phyloP scores from a whole-genome alignment of 768 basidiomycete genomes.

The Suillus tomentosus region DNA sequence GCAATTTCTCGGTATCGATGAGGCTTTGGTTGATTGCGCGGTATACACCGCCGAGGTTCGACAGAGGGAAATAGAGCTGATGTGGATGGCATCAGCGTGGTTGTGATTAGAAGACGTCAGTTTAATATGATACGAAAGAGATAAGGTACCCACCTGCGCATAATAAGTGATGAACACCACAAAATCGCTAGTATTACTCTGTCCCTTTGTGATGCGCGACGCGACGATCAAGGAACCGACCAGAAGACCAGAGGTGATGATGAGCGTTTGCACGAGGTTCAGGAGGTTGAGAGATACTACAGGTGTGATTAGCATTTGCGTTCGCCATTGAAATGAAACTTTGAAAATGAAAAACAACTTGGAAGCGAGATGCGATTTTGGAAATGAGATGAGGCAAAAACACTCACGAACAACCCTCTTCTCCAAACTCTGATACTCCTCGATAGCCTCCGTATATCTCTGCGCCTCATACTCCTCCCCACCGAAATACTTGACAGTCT shows the following conservation, averaged over 20 bases:
- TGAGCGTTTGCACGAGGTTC: constrained; percentile 79
- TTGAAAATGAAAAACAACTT: neutral
- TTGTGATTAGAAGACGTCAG: constrained; percentile 6
- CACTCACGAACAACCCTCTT: constrained; percentile 70
- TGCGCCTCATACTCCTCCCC: constrained; percentile 78
- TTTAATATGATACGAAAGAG: neutral
- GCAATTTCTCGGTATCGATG: constrained; percentile 82
- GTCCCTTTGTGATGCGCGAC: constrained; percentile 57
- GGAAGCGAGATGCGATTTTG: neutral
- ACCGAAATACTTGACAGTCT: constrained; percentile 89
- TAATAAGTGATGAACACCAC: constrained; percentile 84
- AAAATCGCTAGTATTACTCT: constrained; percentile 59
- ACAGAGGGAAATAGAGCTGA: constrained; percentile 73
- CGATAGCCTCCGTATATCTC: constrained; percentile 71
- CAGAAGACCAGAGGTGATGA: constrained; percentile 80
- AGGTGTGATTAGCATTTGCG: constrained; percentile 5
- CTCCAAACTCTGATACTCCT: constrained; percentile 73
- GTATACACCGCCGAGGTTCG: constrained; percentile 78
- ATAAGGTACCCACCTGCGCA: constrained; percentile 54
- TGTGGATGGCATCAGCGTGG: neutral
- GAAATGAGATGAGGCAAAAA: neutral
- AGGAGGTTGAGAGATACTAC: constrained; percentile 71
- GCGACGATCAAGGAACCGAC: constrained; percentile 79
- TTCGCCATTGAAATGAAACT: neutral
- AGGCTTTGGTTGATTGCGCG: constrained; percentile 74